Percentiles rank a stretch among this genome's conserved stretches.
These are phyloP conservation scores for Polytrichum formosum DNA, from an alignment of 225 moss, liverwort and hornwort species.

Conservation along the genomic window DNA sequence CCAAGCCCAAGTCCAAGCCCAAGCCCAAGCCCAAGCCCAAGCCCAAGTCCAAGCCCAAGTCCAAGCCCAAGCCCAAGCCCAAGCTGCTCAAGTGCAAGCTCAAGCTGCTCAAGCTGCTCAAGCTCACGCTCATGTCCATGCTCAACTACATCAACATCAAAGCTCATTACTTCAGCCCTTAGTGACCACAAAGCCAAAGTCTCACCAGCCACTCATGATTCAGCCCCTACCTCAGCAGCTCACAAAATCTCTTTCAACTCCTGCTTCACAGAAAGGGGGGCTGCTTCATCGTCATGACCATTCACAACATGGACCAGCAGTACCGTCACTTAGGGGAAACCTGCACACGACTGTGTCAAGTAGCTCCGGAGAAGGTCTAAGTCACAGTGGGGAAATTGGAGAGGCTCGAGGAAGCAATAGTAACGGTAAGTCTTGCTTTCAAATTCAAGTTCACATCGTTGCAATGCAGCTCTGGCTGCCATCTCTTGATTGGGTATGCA, in stretches of 20 bases:
- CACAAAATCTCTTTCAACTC: constrained; percentile 30
- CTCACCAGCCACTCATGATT: constrained; percentile 15
- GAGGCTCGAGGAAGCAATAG: constrained; percentile 39
- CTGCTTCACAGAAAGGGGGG: constrained; percentile 39
- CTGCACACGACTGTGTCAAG: constrained; percentile 37
- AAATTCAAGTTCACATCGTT: neutral
- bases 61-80: constrained; percentile 10
- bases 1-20: constrained; percentile 25
- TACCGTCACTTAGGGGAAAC: constrained; percentile 58
- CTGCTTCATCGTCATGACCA: constrained; percentile 55
- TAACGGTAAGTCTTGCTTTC: constrained; percentile 34
- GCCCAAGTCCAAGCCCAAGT: constrained; percentile 20
- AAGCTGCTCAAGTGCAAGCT: constrained; percentile 5
- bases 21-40: neutral
- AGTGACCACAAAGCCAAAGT: constrained; percentile 36
- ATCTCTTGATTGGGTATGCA: too few species aligned
- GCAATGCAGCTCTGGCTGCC: too few species aligned
- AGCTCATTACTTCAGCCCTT: constrained; percentile 37
- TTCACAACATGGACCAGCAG: constrained; percentile 58
- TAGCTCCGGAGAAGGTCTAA: constrained; percentile 32
- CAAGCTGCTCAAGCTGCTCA: constrained; percentile 22
- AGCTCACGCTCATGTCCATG: constrained; percentile 12
- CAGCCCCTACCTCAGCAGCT: constrained; percentile 41
- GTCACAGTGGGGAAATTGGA: constrained; percentile 40
- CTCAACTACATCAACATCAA: constrained; percentile 34